Evolutionary conservation across 2,329 filamentous ascomycete genomes (phyloP).

Genomic region (Byssoonygena ceratinophila): DNA sequence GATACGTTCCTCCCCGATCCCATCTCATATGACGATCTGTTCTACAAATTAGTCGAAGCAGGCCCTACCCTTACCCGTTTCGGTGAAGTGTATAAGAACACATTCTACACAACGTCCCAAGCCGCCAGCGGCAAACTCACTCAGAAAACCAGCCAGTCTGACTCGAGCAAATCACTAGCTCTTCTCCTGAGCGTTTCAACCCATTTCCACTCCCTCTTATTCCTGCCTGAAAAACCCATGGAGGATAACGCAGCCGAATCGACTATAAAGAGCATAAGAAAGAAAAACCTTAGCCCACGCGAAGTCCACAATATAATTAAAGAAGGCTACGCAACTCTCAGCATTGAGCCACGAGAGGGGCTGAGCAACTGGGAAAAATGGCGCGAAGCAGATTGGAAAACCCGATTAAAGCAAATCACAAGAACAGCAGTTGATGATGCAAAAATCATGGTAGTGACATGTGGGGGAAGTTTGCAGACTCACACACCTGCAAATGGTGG

Average conservation of each 20-base stretch:
- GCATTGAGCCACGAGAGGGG: slow-evolving; percentile 78
- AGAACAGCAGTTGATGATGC: slow-evolving; percentile 65
- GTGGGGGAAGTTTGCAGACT: slow-evolving; percentile 1
- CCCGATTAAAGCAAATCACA: slow-evolving; percentile 75
- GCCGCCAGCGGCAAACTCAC: slow-evolving; percentile 1
- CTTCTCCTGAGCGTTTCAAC: slow-evolving; percentile 62
- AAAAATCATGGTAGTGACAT: slow-evolving; percentile 36
- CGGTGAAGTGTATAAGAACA: slow-evolving; percentile 58
- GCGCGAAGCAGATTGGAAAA: slow-evolving; percentile 75
- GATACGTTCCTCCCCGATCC: slow-evolving; percentile 85
- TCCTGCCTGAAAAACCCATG: slow-evolving; percentile 43
- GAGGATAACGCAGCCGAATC: slow-evolving; percentile 27
- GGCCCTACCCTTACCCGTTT: slow-evolving; percentile 75
- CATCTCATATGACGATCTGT: slow-evolving; percentile 84
- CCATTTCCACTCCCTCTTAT: slow-evolving; percentile 77
- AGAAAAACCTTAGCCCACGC: slow-evolving; percentile 61
- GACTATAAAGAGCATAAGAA: slow-evolving; percentile 19
- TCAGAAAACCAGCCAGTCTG: slow-evolving; percentile 19
- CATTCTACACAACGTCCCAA: slow-evolving; percentile 15
- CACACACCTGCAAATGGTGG: slow-evolving; percentile 1
- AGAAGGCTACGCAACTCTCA: slow-evolving; percentile 88
- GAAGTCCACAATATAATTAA: slow-evolving; percentile 90
- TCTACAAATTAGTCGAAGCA: slow-evolving; percentile 95
- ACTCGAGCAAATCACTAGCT: slow-evolving; percentile 19
- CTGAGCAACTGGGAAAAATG: slow-evolving; percentile 77